phyloP scores from a whole-genome alignment of 805 yeast species.

The Ogataea henricii region DNA sequence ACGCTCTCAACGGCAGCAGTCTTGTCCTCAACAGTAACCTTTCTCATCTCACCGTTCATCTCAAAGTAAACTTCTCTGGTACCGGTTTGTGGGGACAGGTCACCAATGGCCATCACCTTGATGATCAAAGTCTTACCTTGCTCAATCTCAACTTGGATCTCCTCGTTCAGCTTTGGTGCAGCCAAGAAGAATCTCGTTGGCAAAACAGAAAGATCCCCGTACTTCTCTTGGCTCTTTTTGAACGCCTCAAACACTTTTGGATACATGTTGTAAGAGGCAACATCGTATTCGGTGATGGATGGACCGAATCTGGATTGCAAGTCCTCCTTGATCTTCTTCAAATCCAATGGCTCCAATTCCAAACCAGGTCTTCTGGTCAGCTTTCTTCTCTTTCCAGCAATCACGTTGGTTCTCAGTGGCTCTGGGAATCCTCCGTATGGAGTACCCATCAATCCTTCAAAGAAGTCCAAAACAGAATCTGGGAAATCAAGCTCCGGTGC shows the following conservation, averaged over 20 bases:
- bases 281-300: slow-evolving; percentile 76
- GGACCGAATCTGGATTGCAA: slow-evolving; percentile 75
- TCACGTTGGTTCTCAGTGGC: slow-evolving; percentile 89
- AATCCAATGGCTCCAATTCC: slow-evolving; percentile 80
- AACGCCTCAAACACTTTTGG: slow-evolving; percentile 95
- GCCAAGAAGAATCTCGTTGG: slow-evolving; percentile 92
- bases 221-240: slow-evolving; percentile 70
- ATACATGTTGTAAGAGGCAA: slow-evolving; percentile 96
- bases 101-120: slow-evolving; percentile 91
- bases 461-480: slow-evolving; percentile 95
- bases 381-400: slow-evolving; percentile 90
- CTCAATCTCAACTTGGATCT: slow-evolving; percentile 85
- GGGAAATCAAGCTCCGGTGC: slow-evolving; percentile 97
- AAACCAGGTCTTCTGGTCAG: slow-evolving; percentile 91
- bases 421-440: slow-evolving; percentile 99
- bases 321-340: slow-evolving; percentile 70
- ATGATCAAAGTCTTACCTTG: slow-evolving; percentile 92
- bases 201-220: slow-evolving; percentile 89
- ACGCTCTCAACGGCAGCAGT: slow-evolving; percentile 82
- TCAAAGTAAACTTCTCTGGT: slow-evolving; percentile 95
- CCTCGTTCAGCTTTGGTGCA: slow-evolving; percentile 86
- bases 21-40: slow-evolving; percentile 88
- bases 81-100: slow-evolving; percentile 81
- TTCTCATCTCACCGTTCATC: slow-evolving; percentile 97
- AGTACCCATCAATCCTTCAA: slow-evolving; percentile 98